These are phyloP conservation scores for Debaryomycetaceae sp. DNA, from an alignment of 1,139 yeast species.

Conservation along the genomic window DNA sequence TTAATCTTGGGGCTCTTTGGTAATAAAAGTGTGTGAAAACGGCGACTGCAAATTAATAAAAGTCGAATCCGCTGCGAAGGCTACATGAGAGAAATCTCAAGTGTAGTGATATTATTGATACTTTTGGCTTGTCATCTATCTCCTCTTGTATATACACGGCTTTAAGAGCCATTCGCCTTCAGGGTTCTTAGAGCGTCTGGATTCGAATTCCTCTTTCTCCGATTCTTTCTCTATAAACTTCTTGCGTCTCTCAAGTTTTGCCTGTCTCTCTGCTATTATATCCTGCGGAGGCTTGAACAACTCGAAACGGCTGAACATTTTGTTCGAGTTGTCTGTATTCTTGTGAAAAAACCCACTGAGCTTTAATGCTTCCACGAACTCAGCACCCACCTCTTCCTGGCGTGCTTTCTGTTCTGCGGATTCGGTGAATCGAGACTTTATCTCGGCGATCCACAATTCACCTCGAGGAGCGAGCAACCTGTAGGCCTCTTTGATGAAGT, in stretches of 20 bases:
- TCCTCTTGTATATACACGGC: conserved; percentile 93
- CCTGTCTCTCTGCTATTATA: conserved; percentile 60
- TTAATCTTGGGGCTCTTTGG: no score
- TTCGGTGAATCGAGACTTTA: conserved; percentile 84
- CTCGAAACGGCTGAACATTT: conserved; percentile 93
- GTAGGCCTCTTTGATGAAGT: conserved; percentile 85
- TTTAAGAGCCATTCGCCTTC: conserved; percentile 89
- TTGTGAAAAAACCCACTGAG: conserved; percentile 83
- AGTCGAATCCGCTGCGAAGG: no score
- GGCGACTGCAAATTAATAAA: no score
- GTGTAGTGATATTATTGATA: no score
- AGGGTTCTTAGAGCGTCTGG: conserved; percentile 53
- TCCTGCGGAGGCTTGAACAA: conserved; percentile 84
- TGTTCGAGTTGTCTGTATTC: conserved; percentile 79
- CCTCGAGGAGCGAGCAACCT: conserved; percentile 87
- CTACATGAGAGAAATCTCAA: no score
- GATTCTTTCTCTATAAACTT: conserved; percentile 71
- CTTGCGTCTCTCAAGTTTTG: conserved; percentile 59
- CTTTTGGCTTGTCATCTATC: conserved; percentile 34
- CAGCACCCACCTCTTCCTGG: conserved; percentile 52
- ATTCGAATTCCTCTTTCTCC: conserved; percentile 55
- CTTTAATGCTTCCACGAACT: conserved; percentile 76
- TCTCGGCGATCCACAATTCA: conserved; percentile 96
- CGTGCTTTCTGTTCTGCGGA: conserved; percentile 20
- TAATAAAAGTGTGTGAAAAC: no score